Conservation (phyloP, 805 yeast genomes). For the Vanderwaltozyma yarrowii region DNA sequence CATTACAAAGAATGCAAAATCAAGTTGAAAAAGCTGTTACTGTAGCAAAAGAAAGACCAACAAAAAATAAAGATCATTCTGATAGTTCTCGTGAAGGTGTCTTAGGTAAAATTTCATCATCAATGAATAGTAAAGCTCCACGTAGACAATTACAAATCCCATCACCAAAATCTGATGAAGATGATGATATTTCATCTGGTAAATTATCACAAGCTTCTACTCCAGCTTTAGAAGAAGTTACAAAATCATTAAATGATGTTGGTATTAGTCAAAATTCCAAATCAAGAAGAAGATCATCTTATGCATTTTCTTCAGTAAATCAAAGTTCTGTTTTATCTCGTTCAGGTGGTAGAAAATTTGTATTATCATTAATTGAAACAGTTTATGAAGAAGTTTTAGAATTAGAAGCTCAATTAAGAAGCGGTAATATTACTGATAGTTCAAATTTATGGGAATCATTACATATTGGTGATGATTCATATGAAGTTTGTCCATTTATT, state of each 20-base stretch:
- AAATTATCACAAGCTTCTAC: conserved; percentile 12
- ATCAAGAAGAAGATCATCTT: conserved; percentile 29
- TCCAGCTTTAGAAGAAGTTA: conserved; percentile 25
- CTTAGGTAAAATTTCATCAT: conserved; percentile 74
- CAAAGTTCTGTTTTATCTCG: conserved; percentile 27
- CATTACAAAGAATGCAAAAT: conserved; percentile 94
- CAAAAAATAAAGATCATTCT: conserved; percentile 39
- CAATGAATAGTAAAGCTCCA: conserved; percentile 77
- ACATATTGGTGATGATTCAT: conserved; percentile 51
- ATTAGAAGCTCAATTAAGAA: conserved; percentile 66
- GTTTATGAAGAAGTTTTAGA: conserved; percentile 68
- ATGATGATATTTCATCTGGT: conserved; percentile 31
- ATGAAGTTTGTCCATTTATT: conserved; percentile 66
- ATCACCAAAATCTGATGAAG: conserved; percentile 30
- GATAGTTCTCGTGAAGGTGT: conserved; percentile 62
- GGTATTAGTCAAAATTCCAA: conserved; percentile 18
- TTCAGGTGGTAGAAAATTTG: conserved; percentile 40
- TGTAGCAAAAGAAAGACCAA: conserved; percentile 83
- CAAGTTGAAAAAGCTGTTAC: conserved; percentile 95
- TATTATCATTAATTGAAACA: conserved; percentile 62
- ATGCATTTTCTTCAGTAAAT: conserved; percentile 27
- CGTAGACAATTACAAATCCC: conserved; percentile 70
- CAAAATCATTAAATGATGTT: conserved; percentile 24
- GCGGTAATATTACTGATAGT: conserved; percentile 37
- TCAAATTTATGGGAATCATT: conserved; percentile 65